Evolutionary conservation across 805 yeast genomes (phyloP).

Genomic region (Clavispora carvajalis): DNA sequence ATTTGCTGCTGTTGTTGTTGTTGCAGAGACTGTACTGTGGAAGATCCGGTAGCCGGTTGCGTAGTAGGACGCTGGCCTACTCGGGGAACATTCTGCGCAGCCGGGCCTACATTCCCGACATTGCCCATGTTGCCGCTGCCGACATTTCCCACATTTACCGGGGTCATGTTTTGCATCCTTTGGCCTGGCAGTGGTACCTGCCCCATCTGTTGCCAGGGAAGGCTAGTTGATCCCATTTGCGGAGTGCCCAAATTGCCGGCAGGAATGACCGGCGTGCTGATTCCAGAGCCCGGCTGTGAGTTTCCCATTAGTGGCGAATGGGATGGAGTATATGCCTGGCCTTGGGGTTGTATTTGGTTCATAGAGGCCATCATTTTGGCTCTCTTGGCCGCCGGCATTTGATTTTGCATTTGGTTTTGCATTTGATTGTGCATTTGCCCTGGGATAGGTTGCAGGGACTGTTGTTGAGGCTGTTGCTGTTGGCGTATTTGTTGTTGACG

Average conservation of each 20-base stretch:
- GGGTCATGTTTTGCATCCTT: too few relatives aligned
- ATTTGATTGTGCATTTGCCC: conserved; percentile 1
- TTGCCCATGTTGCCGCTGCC: neutral
- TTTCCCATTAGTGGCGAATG: conserved; percentile 12
- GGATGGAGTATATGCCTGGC: conserved; percentile 5
- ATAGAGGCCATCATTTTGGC: conserved; percentile 9
- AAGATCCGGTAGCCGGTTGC: conserved; percentile 8
- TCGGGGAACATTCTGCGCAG: conserved; percentile 2
- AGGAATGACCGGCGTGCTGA: conserved; percentile 12
- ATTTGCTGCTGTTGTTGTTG: conserved; percentile 39
- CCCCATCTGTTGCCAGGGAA: conserved; percentile 10
- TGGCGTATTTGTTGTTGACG: conserved; percentile 9
- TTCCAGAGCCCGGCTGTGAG: conserved; percentile 9
- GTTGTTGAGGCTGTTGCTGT: conserved; percentile 9
- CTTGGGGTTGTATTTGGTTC: conserved; percentile 9
- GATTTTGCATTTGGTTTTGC: conserved; percentile 4
- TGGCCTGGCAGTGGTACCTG: conserved; percentile 3
- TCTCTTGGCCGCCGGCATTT: conserved; percentile 10
- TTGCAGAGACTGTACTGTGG: conserved; percentile 1
- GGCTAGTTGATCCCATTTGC: conserved; percentile 8
- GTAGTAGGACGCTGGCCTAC: conserved; percentile 9
- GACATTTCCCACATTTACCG: neutral
- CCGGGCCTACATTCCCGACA: neutral
- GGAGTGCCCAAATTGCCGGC: conserved; percentile 5
- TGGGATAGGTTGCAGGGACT: conserved; percentile 7